Percentiles rank a stretch among this genome's conserved stretches.
Evolutionary conservation across 1,139 yeast species (phyloP).

Genomic region (Suhomyces panamericanus): DNA sequence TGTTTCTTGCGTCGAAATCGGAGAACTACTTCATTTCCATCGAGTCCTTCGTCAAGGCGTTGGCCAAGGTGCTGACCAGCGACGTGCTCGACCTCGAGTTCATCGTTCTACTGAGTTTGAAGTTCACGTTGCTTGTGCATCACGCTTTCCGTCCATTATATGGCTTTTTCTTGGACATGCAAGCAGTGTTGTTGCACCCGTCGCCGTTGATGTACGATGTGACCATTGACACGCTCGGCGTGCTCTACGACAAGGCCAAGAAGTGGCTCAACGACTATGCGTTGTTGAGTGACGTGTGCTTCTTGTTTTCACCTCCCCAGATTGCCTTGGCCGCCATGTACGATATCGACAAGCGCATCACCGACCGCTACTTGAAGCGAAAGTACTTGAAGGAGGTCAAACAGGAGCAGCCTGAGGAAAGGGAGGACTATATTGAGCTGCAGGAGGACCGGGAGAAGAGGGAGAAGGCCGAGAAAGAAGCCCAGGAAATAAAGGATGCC

Average conservation of each 20-base stretch:
- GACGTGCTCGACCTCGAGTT: constrained; percentile 80
- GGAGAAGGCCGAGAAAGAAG: constrained; percentile 20
- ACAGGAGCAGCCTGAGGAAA: constrained; percentile 11
- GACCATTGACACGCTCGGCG: constrained; percentile 46
- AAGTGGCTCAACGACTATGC: constrained; percentile 60
- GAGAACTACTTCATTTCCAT: constrained; percentile 89
- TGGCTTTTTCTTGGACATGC: constrained; percentile 89
- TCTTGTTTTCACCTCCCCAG: constrained; percentile 89
- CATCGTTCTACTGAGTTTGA: constrained; percentile 65
- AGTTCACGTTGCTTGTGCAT: constrained; percentile 80
- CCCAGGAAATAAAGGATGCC: constrained; percentile 1
- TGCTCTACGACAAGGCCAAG: constrained; percentile 68
- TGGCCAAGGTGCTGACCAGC: constrained; percentile 64
- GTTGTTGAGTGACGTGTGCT: constrained; percentile 71
- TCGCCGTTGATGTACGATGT: constrained; percentile 39
- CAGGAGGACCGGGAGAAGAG: constrained; percentile 9
- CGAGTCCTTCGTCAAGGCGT: constrained; percentile 70
- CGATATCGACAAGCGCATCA: constrained; percentile 61
- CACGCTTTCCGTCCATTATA: constrained; percentile 86
- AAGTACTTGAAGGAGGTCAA: constrained; percentile 44
- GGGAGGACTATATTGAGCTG: constrained; percentile 4
- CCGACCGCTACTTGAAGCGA: constrained; percentile 62
- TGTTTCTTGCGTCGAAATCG: constrained; percentile 88
- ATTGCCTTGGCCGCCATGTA: constrained; percentile 86
- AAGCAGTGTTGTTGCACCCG: constrained; percentile 54